phyloP scores from a whole-genome alignment of 495 filamentous ascomycete species.

The Daldinia childiae region DNA sequence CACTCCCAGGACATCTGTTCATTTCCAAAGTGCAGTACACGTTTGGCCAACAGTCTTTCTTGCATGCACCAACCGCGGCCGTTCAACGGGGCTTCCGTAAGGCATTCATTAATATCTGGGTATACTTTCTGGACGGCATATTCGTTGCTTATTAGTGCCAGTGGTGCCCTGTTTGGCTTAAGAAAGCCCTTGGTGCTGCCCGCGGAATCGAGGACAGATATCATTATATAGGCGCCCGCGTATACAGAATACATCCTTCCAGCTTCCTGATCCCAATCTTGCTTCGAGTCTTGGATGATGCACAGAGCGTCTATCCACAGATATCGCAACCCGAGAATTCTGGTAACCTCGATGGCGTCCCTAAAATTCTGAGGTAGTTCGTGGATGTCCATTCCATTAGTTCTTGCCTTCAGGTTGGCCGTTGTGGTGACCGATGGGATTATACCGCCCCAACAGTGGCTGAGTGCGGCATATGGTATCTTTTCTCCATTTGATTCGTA shows the following conservation, averaged over 20 bases:
- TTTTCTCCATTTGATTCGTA: conserved; percentile 22
- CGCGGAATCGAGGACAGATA: conserved; percentile 33
- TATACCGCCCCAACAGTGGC: conserved; percentile 35
- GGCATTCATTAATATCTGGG: conserved; percentile 25
- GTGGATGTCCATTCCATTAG: conserved; percentile 13
- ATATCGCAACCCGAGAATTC: conserved; percentile 39
- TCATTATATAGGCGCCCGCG: conserved; percentile 26
- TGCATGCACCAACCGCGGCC: conserved; percentile 40
- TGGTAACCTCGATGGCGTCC: conserved; percentile 41
- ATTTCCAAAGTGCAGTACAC: conserved; percentile 29
- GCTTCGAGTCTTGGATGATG: conserved; percentile 44
- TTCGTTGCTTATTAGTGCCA: conserved; percentile 12
- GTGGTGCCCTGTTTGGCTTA: conserved; percentile 11
- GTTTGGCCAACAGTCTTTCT: conserved; percentile 31
- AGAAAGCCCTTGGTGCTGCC: conserved; percentile 33
- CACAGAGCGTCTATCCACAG: conserved; percentile 51
- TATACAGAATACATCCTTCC: conserved; percentile 42
- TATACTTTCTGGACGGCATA: conserved; percentile 35
- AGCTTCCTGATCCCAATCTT: conserved; percentile 38
- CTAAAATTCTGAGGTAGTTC: conserved; percentile 42
- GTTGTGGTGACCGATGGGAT: conserved; percentile 18
- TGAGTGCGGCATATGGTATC: conserved; percentile 23
- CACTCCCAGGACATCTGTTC: conserved; percentile 44
- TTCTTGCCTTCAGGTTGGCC: conserved; percentile 12
- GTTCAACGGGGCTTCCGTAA: conserved; percentile 39